These are phyloP conservation scores for Rhododendron kiyosumense DNA, from an alignment of 148 eudicot genomes.

Conservation along the genomic window DNA sequence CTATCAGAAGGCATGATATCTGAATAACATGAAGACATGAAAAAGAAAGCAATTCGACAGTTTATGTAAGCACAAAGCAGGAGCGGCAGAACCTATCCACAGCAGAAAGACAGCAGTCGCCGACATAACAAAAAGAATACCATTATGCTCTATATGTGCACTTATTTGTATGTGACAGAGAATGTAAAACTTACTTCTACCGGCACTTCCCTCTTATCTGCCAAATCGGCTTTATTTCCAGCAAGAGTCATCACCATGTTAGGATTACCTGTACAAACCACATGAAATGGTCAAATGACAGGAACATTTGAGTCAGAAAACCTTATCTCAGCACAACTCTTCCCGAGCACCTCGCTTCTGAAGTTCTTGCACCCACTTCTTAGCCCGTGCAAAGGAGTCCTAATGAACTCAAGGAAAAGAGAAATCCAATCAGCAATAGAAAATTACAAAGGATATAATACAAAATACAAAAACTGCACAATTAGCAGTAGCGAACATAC, in stretches of 20 bases:
- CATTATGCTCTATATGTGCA: background rate
- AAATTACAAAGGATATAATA: background rate
- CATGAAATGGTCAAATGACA: background rate
- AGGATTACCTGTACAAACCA: conserved; percentile 66
- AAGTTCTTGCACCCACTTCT: conserved; percentile 98
- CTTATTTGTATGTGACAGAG: background rate
- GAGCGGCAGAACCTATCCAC: background rate
- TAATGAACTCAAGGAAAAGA: conserved; percentile 18
- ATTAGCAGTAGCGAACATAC: background rate
- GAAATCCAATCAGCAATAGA: background rate
- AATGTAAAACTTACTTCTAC: conserved; percentile 54
- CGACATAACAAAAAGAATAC: background rate
- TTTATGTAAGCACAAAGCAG: background rate
- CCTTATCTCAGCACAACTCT: background rate
- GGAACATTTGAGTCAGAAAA: background rate
- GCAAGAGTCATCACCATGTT: conserved; percentile 96
- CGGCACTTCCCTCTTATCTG: conserved; percentile 71
- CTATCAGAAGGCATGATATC: background rate
- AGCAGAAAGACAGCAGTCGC: background rate
- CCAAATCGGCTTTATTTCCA: conserved; percentile 89
- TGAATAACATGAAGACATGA: background rate
- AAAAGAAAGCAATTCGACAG: background rate
- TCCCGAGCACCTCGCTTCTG: conserved; percentile 81
- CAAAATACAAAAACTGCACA: background rate
- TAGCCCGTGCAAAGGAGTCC: conserved; percentile 89